phyloP scores from a whole-genome alignment of 1,284 basidiomycete species.

The Mycena citricolor region DNA sequence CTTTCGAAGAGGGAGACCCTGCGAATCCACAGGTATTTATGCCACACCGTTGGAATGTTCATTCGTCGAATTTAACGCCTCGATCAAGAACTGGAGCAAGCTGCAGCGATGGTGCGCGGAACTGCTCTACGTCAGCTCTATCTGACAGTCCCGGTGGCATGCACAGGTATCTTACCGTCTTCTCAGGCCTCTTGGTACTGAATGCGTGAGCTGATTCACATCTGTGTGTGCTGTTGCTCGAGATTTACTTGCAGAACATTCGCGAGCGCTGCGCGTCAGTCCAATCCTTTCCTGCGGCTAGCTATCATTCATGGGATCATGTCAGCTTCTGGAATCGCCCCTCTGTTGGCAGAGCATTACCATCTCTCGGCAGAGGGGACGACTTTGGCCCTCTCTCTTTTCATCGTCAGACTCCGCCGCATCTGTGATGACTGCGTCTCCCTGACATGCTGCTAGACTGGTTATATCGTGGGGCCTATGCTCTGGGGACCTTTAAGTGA shows the following conservation, averaged over 20 bases:
- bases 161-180: slow-evolving; percentile 46
- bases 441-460: no score
- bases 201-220: slow-evolving; percentile 48
- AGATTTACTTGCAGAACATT: slow-evolving; percentile 44
- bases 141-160: not conserved
- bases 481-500: slow-evolving; percentile 64
- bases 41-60: not conserved
- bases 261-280: slow-evolving; percentile 54
- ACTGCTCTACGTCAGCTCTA: not conserved
- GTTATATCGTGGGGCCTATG: no score
- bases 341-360: slow-evolving; percentile 50
- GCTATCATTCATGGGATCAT: not conserved
- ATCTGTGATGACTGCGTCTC: no score
- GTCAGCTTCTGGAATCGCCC: slow-evolving; percentile 48
- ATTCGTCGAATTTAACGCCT: no score
- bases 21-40: slow-evolving; percentile 35
- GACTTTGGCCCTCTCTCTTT: slow-evolving; percentile 50
- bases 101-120: slow-evolving; percentile 35
- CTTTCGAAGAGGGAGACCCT: slow-evolving; percentile 35
- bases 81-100: slow-evolving; percentile 39
- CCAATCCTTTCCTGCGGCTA: not conserved
- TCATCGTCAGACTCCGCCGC: slow-evolving; percentile 34
- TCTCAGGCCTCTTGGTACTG: slow-evolving; percentile 64
- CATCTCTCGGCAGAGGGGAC: slow-evolving; percentile 54
- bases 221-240: slow-evolving; percentile 17